Evolutionary conservation across 495 filamentous ascomycete genomes (phyloP), one percentile per base, ranked within the genome.

Genomic region (Amniculicola lignicola): DNA sequence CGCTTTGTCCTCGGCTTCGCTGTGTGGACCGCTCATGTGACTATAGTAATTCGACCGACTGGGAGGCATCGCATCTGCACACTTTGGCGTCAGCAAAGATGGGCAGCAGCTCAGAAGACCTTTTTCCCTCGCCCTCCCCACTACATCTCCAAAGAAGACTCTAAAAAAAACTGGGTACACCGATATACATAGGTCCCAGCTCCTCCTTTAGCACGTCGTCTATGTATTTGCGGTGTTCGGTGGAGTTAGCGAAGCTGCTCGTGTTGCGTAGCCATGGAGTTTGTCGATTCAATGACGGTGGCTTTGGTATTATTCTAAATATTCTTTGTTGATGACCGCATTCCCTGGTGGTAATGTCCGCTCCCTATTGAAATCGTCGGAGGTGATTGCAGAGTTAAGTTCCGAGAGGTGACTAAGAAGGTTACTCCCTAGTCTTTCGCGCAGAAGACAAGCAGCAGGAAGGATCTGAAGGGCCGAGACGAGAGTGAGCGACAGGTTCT

Each of bases 201-300:
- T 75, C 70, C 54, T 65, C 50, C 62, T 66, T 73, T 11, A 79
- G 58, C 22, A 74, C 62, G 22, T 38, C n/a, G n/a, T n/a, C n/a
- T n/a, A n/a, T n/a, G n/a, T n/a, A n/a, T n/a, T n/a, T n/a, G n/a
- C n/a, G n/a, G n/a, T n/a, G n/a, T n/a, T n/a, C n/a, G n/a, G n/a
- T n/a, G n/a, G n/a, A n/a, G n/a, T n/a, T n/a, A n/a, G 55, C 66
- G 54, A 75, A 72, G 56, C 72, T 72, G 62, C 68, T 63, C 40
- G 69, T 72, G 47, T 77, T 77, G 53, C 58, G 64, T 35, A 67
- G 64, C 68, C 62, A 72, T 57, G 66, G 72, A 1, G 71, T 76
- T 62, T 79, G 67, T 19, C 67, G 66, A 65, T 66, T 71, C 63
- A 44, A 49, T 21, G 47, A 59, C 38, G n/a, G n/a, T n/a, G n/a